Conservation (phyloP, 768 basidiomycete genomes). For the Boletus rex-veris region DNA sequence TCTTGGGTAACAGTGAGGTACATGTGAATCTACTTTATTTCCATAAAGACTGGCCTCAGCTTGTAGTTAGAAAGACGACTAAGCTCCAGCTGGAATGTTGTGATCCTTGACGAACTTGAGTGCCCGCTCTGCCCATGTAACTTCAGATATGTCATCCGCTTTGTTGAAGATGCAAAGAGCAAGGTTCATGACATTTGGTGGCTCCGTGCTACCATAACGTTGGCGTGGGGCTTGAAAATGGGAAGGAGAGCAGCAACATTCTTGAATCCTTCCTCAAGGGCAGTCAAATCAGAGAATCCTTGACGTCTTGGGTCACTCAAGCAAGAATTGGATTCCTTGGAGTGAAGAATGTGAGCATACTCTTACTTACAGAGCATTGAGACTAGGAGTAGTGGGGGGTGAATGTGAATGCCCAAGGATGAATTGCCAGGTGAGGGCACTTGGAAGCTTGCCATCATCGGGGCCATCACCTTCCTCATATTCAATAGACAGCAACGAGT, state of each 20-base stretch:
- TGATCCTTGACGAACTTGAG: conserved; percentile 68
- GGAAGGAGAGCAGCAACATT: conserved; percentile 74
- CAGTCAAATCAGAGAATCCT: conserved; percentile 73
- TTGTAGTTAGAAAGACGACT: conserved; percentile 96
- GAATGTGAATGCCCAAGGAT: conserved; percentile 87
- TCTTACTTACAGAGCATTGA: conserved; percentile 35
- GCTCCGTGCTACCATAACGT: conserved; percentile 70
- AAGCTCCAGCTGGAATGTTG: conserved; percentile 92
- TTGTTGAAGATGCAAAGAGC: conserved; percentile 85
- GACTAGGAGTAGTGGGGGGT: conserved; percentile 77
- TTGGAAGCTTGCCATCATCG: conserved; percentile 80
- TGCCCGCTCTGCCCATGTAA: conserved; percentile 72
- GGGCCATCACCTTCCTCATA: conserved; percentile 86
- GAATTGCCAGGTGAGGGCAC: conserved; percentile 90
- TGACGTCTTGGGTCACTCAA: conserved; percentile 65
- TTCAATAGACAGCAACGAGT: conserved; percentile 86
- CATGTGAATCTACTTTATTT: conserved; percentile 96
- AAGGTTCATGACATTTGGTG: conserved; percentile 92
- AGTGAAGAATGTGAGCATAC: background rate
- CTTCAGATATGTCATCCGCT: conserved; percentile 74
- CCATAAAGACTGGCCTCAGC: conserved; percentile 91
- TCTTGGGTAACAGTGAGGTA: conserved; percentile 94
- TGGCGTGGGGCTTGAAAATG: conserved; percentile 61
- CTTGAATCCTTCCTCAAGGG: conserved; percentile 69
- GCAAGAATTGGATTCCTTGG: conserved; percentile 7